A percentile compares a stretch with the other conserved stretches of the same genome.
phyloP scores from a whole-genome alignment of 148 eudicot species.

The Beta vulgaris region DNA sequence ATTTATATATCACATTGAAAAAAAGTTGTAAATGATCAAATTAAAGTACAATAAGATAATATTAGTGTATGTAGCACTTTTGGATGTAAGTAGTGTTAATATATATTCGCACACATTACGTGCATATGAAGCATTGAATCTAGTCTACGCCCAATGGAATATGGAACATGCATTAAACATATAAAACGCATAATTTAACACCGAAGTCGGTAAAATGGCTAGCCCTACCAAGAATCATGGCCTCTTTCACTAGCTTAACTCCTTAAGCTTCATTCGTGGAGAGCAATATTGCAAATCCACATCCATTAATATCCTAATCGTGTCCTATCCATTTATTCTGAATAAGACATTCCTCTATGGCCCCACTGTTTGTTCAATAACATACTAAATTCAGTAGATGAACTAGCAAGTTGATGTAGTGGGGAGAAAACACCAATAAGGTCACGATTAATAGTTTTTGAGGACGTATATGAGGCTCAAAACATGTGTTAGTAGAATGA shows the following conservation, averaged over 20 bases:
- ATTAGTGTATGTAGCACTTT: no score
- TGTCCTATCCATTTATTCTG: conserved; percentile 12
- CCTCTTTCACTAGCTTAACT: neutral
- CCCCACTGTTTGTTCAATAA: conserved; percentile 1
- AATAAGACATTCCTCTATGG: conserved; percentile 18
- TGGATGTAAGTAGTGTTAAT: no score
- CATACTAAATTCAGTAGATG: neutral
- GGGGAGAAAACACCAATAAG: neutral
- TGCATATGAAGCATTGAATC: no score
- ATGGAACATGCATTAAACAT: neutral
- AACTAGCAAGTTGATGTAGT: neutral
- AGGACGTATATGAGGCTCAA: neutral
- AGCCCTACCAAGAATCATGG: conserved; percentile 12
- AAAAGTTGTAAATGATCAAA: no score
- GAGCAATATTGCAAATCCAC: conserved; percentile 18
- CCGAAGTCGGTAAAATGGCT: neutral
- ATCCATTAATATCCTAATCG: neutral
- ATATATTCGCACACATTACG: no score
- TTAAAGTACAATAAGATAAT: no score
- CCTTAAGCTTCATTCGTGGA: conserved; percentile 14
- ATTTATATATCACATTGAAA: no score
- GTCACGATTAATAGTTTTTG: neutral
- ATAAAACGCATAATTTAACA: neutral
- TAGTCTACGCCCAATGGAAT: neutral
- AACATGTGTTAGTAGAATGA: neutral